Evolutionary conservation across 495 filamentous ascomycete species (phyloP), one percentile per base, ranked within the genome.

Genomic region (Tuber microsphaerosporum): DNA sequence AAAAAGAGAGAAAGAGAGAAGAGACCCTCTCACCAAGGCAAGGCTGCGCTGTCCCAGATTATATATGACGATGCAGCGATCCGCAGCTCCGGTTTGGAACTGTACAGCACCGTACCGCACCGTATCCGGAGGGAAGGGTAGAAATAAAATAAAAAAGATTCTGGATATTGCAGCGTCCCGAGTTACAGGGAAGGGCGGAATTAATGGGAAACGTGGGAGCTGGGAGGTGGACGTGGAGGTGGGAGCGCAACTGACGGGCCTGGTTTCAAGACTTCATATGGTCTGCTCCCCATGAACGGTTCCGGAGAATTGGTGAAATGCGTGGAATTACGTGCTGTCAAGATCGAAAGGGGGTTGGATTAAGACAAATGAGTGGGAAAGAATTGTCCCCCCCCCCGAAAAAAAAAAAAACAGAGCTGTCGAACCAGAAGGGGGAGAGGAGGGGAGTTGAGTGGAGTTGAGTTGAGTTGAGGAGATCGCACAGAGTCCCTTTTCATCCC

Each of bases 251-350:
- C 56, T 65, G n/a, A n/a, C 56, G 3, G 26, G 56, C 12, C 14
- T 31, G 56, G 56, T 17, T 65, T 65, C 14, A 65, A 34, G 56
- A 34, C 56, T 34, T 65, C 56, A 65, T 65, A 65, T 65, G 56
- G 4, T 19, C 51, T n/a, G 22, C 51, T 14, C 3, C 26, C 56
- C 56, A 6, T 14, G 12, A 31, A 34, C 26, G 56, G 51, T 61
- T 10, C 31, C 56, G 56, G 56, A 65, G 56, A 65, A 65, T 34
- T 65, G 56, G 56, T 12, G 56, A 34, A 17, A 17, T 34, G 56
- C 56, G 56, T 65, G 56, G 56, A 16, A 65, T 65, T 65, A 34
- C 56, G 56, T 65, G 56, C 56, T 61, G 51, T 61, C 51, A 61
- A 6, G 51, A 61, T 61, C 51, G n/a, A 61, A 31, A 61, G 51